A percentile compares a stretch with the other conserved stretches of the same genome.
Evolutionary conservation across 352 stramenopile genomes (phyloP).

Genomic region (Pythium rhizo-oryzae): DNA sequence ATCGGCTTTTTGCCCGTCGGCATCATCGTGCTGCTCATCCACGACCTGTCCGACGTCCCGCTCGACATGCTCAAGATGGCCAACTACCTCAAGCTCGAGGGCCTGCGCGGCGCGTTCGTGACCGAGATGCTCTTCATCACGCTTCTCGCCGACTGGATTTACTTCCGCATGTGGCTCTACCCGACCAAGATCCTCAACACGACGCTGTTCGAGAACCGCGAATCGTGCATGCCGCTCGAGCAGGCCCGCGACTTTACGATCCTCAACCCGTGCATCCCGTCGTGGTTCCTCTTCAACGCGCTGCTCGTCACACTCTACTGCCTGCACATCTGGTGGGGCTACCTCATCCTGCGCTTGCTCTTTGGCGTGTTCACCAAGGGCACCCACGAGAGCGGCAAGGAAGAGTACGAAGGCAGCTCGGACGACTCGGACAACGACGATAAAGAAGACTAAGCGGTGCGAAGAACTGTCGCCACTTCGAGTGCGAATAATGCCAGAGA

Average conservation of each 20-base stretch:
- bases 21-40: conserved; percentile 81
- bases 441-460: conserved; percentile 33
- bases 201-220: conserved; percentile 70
- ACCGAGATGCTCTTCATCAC: conserved; percentile 77
- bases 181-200: conserved; percentile 81
- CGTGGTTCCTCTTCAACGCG: conserved; percentile 84
- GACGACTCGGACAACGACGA: conserved; percentile 71
- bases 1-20: conserved; percentile 83
- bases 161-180: conserved; percentile 89
- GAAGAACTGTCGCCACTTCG: background rate
- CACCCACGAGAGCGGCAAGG: conserved; percentile 75
- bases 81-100: conserved; percentile 91
- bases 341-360: conserved; percentile 72
- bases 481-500: background rate
- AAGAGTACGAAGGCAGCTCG: conserved; percentile 86
- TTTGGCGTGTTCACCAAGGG: conserved; percentile 74
- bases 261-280: conserved; percentile 71
- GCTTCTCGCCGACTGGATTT: conserved; percentile 72
- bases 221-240: conserved; percentile 72
- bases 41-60: conserved; percentile 89
- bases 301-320: conserved; percentile 74
- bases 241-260: conserved; percentile 71
- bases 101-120: conserved; percentile 62
- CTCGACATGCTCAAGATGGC: conserved; percentile 90
- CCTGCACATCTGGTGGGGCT: conserved; percentile 87